Base-by-base conservation (phyloP, 1,139 yeast genomes). In the Geotrichum carabidarum region DNA sequence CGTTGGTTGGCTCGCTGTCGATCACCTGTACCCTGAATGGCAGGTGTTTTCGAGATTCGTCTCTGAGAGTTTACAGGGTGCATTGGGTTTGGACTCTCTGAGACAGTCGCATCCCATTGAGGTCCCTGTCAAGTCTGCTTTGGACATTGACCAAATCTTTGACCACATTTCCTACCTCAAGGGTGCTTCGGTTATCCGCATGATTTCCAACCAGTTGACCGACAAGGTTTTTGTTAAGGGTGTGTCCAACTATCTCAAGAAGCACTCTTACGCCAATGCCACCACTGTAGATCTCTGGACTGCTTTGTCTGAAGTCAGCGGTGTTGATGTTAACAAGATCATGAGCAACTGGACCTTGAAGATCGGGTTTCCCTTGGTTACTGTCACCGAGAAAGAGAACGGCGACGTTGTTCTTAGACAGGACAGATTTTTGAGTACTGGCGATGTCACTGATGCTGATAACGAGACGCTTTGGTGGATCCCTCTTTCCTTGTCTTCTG, bases 401-500 rank as follows among this genome's bases (percentile, higher is more conserved):
- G 65, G 67, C 8, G 61, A 63, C 18, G 69, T 78, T 44, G 66
- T 65, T 11, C 65, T 82, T 45, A 68, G 75, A 9, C 90, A 83
- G 68, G 78, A 86, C 66, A 80, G 96, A 66, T 88, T 83, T 73
- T 77, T 88, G 65, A 78, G 82, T 54, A 81, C 93, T 54, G 95
- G 91, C 53, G 95, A 86, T 68, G 90, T 81, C 58, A 80, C 78
- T 65, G 81, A 80, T 4, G 90, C 82, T 59, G 94, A 86, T 59
- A 86, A 85, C 67, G 73, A 76, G 65, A 77, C 83, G 11, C 71
- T 90, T 56, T 93, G 94, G 94, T 85, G 90, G 88, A 73, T 85
- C 55, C 94, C 94, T 2, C 72, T 83, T 57, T 77, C 77, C 60
- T 68, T 80, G 44, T 72, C 76, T 1, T 65, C 73, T 37, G 57